Evolutionary conservation across 345 rosid species (phyloP), one percentile per base, ranked within the genome.

Genomic region (Sisymbrium irio): DNA sequence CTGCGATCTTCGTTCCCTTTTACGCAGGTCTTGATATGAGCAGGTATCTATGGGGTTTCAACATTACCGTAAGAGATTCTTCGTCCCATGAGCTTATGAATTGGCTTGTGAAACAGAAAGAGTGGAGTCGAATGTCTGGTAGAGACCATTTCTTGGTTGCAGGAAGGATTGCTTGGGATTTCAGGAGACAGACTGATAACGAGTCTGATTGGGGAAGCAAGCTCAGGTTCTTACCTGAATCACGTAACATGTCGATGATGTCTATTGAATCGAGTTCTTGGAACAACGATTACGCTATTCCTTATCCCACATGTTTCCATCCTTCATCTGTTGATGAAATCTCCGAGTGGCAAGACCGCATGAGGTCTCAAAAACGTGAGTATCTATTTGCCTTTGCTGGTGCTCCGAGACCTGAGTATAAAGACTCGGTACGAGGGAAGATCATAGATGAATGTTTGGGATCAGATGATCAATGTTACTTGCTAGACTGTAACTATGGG

Each of bases 111-210:
- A 41, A 65, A 8, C 81, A 66, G 71, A 82, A 74, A 28, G 90
- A 88, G 65, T 88, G 93, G 93, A 63, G 39, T 57, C 80, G 61
- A 27, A 64, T 88, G 87, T 84, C 62, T 14, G 90, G 93, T 4
- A 79, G 85, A 80, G 93, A 88, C 42, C 88, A 88, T 82, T 88
- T 88, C 82, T 71, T 88, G 11, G 85, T 86, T 40, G 83, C 79
- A 2, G 93, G 93, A 30, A 82, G 93, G 80, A 88, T 88, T 18
- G 72, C 93, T 53, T 88, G 93, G 93, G 93, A 88, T 79, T 86
- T 88, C 61, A 76, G 90, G 64, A 79, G 93, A 75, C 83, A 86
- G 60, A 68, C 84, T 0, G 87, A 86, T 60, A 79, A 83, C 8
- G 88, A 81, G 8, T 64, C 90, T 0, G 82, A 88, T 55, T 88